Conservation (phyloP, 1,139 yeast species). For the Lodderomyces beijingensis region DNA sequence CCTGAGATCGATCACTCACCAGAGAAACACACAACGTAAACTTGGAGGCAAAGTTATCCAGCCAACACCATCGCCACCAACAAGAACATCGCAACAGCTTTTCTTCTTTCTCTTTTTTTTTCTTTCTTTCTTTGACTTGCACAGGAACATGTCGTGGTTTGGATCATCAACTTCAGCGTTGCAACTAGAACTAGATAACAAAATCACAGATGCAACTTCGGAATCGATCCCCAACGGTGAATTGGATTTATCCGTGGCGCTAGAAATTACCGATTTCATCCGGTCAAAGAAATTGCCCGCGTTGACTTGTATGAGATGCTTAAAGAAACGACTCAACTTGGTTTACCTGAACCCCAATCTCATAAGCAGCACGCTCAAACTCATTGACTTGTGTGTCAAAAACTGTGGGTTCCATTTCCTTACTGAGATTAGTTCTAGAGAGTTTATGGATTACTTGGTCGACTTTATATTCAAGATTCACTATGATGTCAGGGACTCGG, state of each 20-base stretch:
- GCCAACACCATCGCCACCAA: no score
- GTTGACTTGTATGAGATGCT: constrained; percentile 76
- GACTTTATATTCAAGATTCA: constrained; percentile 36
- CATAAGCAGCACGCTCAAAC: constrained; percentile 66
- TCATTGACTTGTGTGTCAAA: constrained; percentile 84
- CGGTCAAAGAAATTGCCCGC: constrained; percentile 81
- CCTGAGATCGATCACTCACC: no score
- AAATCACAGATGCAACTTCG: constrained; percentile 76
- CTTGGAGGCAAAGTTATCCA: no score
- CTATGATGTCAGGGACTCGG: constrained; percentile 29
- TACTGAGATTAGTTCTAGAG: constrained; percentile 74
- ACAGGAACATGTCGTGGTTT: constrained; percentile 70
- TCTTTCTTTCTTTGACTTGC: no score
- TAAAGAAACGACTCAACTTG: constrained; percentile 68
- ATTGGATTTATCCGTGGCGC: constrained; percentile 70
- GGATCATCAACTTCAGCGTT: constrained; percentile 30
- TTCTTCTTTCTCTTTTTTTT: no score
- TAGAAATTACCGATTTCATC: constrained; percentile 85
- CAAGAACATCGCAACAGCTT: no score
- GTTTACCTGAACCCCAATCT: constrained; percentile 69
- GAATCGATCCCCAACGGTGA: constrained; percentile 92
- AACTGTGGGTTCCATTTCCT: constrained; percentile 89
- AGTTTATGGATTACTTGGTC: constrained; percentile 74
- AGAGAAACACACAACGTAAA: no score
- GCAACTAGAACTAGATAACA: constrained; percentile 53